Percentiles rank a stretch among this genome's conserved stretches.
Evolutionary conservation across 2,329 filamentous ascomycete genomes (phyloP).

Genomic region (Polytolypa hystricis): DNA sequence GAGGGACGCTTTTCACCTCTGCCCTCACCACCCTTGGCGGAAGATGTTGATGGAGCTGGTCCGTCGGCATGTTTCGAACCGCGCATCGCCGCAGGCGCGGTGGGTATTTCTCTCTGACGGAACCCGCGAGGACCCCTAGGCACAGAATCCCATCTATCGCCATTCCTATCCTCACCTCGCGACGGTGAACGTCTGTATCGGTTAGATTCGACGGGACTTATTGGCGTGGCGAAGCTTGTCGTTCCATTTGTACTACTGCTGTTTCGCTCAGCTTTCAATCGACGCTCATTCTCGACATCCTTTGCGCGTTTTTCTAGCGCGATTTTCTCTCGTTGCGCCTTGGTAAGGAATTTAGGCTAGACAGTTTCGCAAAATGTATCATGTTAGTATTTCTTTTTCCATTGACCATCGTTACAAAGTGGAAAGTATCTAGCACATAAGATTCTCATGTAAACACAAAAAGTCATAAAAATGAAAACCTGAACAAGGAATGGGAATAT

Average conservation of each 20-base stretch:
- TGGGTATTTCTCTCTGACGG: slow-evolving; percentile 40
- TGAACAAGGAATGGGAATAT: neutral
- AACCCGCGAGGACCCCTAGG: slow-evolving; percentile 66
- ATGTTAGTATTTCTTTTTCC: slow-evolving; percentile 7
- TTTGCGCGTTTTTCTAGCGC: slow-evolving; percentile 67
- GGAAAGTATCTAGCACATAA: slow-evolving; percentile 8
- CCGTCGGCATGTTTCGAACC: slow-evolving; percentile 35
- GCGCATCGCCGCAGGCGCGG: slow-evolving; percentile 42
- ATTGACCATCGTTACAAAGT: slow-evolving; percentile 6
- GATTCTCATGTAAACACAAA: slow-evolving; percentile 1
- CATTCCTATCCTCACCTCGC: slow-evolving; percentile 16
- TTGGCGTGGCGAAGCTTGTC: slow-evolving; percentile 8
- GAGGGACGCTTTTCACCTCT: slow-evolving; percentile 34
- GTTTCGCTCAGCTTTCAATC: slow-evolving; percentile 26
- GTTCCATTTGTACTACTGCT: slow-evolving; percentile 17
- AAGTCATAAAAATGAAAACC: too few relatives aligned
- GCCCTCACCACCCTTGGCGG: slow-evolving; percentile 28
- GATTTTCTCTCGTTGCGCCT: slow-evolving; percentile 67
- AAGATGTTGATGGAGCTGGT: too few relatives aligned
- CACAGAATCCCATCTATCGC: slow-evolving; percentile 28
- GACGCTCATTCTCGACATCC: slow-evolving; percentile 54
- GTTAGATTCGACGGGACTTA: slow-evolving; percentile 3
- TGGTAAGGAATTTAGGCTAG: slow-evolving; percentile 72
- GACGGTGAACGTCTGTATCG: slow-evolving; percentile 5
- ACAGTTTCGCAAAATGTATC: too few relatives aligned